Percentiles rank a stretch among this genome's conserved stretches.
These are phyloP conservation scores for Lasiosphaeria miniovina DNA, from an alignment of 495 filamentous ascomycete genomes.

Conservation along the genomic window DNA sequence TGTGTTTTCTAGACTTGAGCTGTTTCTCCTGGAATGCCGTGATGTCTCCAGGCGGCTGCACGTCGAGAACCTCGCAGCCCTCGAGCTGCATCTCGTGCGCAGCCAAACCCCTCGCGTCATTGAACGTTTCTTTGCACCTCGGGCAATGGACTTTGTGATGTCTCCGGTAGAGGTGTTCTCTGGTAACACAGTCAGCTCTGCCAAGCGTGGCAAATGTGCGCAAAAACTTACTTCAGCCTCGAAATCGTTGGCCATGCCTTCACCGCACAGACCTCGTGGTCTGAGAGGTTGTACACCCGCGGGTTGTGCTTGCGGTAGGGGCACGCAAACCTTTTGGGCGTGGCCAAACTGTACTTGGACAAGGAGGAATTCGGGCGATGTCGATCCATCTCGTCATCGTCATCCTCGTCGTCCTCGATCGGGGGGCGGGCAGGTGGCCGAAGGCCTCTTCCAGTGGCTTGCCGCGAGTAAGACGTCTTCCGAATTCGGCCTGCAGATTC, in stretches of 20 bases:
- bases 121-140: conserved; percentile 29
- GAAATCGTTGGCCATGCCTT: conserved; percentile 28
- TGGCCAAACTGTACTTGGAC: conserved; percentile 14
- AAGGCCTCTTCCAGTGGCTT: conserved; percentile 7
- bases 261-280: conserved; percentile 26
- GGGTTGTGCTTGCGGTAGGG: conserved; percentile 31
- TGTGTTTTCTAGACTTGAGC: conserved; percentile 28
- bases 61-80: conserved; percentile 19
- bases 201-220: too few relatives aligned
- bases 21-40: conserved; percentile 23
- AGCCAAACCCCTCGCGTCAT: conserved; percentile 16
- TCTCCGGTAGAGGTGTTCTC: conserved; percentile 31
- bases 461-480: conserved; percentile 12
- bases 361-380: conserved; percentile 15
- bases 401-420: conserved; percentile 20
- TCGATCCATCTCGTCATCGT: conserved; percentile 24
- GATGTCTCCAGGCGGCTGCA: conserved; percentile 22
- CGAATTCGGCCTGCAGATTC: conserved; percentile 13
- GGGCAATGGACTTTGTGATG: conserved; percentile 30
- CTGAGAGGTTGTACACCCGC: conserved; percentile 22
- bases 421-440: conserved; percentile 4
- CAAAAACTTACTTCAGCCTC: conserved; percentile 24
- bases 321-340: conserved; percentile 24
- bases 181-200: conserved; percentile 14
- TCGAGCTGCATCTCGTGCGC: conserved; percentile 22